Conservation (phyloP, 345 rosid genomes). For the Gossypium longicalyx region DNA sequence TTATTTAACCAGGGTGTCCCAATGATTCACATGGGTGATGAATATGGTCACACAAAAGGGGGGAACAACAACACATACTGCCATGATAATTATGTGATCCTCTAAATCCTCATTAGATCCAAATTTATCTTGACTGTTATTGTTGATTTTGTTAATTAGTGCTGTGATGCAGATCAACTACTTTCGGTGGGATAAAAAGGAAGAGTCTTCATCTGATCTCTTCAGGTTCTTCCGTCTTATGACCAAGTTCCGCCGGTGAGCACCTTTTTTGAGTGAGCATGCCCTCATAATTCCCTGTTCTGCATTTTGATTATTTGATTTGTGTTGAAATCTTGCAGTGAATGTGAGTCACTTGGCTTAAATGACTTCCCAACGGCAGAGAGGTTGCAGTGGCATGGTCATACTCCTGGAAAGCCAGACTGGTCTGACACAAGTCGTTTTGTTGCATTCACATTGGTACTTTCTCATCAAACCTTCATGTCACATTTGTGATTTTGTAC, state of each 20-base stretch:
- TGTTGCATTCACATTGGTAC: constrained; percentile 88
- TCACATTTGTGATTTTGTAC: neutral
- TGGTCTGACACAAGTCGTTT: constrained; percentile 92
- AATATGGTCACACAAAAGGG: constrained; percentile 94
- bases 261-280: constrained; percentile 13
- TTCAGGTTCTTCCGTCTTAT: constrained; percentile 77
- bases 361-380: constrained; percentile 82
- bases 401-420: constrained; percentile 63
- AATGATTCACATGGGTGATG: constrained; percentile 97
- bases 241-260: constrained; percentile 78
- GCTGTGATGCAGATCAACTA: constrained; percentile 59
- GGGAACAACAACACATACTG: constrained; percentile 97
- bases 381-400: constrained; percentile 95
- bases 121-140: constrained; percentile 1
- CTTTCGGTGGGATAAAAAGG: constrained; percentile 88
- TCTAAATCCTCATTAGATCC: constrained; percentile 17
- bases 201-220: constrained; percentile 69
- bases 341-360: constrained; percentile 83
- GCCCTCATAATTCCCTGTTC: constrained; percentile 1
- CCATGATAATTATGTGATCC: constrained; percentile 79
- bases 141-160: constrained; percentile 20
- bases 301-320: constrained; percentile 6
- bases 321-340: constrained; percentile 42
- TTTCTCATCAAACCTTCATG: neutral
- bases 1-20: constrained; percentile 74